Percentiles rank a stretch among this genome's conserved stretches.
phyloP scores from a whole-genome alignment of 495 filamentous ascomycete species.

The Recurvomyces mirabilis region DNA sequence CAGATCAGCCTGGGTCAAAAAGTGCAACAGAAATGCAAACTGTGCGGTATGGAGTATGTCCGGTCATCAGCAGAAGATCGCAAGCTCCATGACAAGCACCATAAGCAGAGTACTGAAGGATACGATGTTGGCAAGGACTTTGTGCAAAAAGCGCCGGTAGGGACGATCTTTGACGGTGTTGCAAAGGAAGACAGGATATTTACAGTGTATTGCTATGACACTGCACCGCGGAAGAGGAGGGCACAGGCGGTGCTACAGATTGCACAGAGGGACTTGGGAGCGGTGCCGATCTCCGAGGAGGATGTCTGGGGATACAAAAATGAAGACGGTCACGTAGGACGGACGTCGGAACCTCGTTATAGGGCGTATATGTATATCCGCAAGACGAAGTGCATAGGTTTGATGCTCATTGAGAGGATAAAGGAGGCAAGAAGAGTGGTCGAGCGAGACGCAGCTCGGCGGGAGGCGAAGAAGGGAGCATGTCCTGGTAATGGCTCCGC shows the following conservation, averaged over 20 bases:
- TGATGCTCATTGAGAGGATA: constrained; percentile 57
- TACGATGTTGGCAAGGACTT: constrained; percentile 48
- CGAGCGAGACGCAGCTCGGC: constrained; percentile 12
- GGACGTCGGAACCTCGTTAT: neutral
- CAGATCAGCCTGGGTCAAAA: constrained; percentile 55
- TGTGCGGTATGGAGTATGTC: constrained; percentile 63
- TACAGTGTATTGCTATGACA: constrained; percentile 28
- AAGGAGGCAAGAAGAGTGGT: constrained; percentile 42
- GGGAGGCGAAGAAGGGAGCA: neutral
- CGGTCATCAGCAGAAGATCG: constrained; percentile 54
- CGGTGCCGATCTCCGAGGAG: constrained; percentile 48
- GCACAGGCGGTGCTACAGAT: constrained; percentile 53
- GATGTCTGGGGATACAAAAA: constrained; percentile 42
- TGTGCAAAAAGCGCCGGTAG: constrained; percentile 3
- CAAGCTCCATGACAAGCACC: constrained; percentile 55
- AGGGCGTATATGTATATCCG: constrained; percentile 55
- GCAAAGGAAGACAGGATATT: constrained; percentile 23
- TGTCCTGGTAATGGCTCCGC: neutral
- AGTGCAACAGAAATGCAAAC: constrained; percentile 47
- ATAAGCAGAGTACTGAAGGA: constrained; percentile 53
- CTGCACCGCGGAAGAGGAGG: constrained; percentile 36
- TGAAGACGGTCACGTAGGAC: neutral
- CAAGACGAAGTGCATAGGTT: constrained; percentile 52
- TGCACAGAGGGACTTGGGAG: constrained; percentile 55
- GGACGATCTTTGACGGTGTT: constrained; percentile 17